Evolutionary conservation across 345 rosid genomes (phyloP).

Genomic region (Euphorbia lathyris): DNA sequence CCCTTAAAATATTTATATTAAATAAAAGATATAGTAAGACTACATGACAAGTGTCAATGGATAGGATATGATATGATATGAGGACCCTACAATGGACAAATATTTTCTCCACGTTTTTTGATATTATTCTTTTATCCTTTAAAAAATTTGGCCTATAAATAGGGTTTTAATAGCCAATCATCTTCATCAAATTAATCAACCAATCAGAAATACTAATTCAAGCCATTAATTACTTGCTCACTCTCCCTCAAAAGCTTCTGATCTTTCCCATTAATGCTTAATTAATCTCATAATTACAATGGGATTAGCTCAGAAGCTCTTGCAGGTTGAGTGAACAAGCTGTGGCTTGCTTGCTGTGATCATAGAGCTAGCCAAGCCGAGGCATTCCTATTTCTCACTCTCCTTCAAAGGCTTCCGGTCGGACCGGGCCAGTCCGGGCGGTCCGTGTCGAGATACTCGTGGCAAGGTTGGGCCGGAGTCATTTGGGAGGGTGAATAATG

Average conservation of each 20-base stretch:
- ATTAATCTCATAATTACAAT: too few relatives aligned
- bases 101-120: neutral
- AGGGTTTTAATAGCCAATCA: conserved; percentile 11
- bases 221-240: conserved; percentile 28
- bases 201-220: neutral
- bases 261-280: neutral
- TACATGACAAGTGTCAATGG: conserved; percentile 15
- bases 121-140: neutral
- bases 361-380: neutral
- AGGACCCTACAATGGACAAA: conserved; percentile 12
- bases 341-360: conserved; percentile 18
- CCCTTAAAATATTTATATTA: neutral
- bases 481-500: conserved; percentile 23
- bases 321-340: conserved; percentile 38
- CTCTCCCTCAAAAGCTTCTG: conserved; percentile 41
- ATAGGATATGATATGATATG: too few relatives aligned
- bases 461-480: conserved; percentile 10
- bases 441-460: neutral
- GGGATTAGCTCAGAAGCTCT: conserved; percentile 28
- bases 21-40: neutral
- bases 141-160: conserved; percentile 24
- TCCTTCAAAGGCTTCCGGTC: conserved; percentile 34
- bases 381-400: conserved; percentile 23
- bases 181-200: neutral
- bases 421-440: neutral